Percentiles rank a stretch among this genome's conserved stretches.
Conservation (phyloP, 2,329 filamentous ascomycete genomes). For the Cladosporium sp. region DNA sequence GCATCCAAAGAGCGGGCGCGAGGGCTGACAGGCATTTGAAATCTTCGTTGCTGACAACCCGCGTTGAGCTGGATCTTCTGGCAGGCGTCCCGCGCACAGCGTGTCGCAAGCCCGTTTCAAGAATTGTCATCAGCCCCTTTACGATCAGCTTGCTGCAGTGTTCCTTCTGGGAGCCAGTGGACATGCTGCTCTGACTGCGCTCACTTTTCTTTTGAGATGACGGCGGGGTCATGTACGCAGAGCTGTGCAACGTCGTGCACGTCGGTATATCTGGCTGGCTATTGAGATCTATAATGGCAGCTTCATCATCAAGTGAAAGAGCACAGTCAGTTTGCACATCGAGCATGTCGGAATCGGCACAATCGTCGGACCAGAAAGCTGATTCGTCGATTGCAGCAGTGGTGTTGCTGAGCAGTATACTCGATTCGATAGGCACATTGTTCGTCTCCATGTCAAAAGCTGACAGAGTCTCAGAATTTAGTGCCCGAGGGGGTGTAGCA, state of each 20-base stretch:
- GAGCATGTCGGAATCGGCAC: not conserved
- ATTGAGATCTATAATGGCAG: too few relatives aligned
- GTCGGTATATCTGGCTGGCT: too few relatives aligned
- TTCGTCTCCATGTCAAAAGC: too few relatives aligned
- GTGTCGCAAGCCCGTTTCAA: not conserved
- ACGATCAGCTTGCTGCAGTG: too few relatives aligned
- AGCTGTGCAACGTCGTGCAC: too few relatives aligned
- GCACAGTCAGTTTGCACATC: not conserved
- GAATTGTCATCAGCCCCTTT: not conserved
- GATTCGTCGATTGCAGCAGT: not conserved
- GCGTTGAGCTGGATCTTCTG: slow-evolving; percentile 15
- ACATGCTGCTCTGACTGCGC: not conserved
- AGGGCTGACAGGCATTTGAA: slow-evolving; percentile 31
- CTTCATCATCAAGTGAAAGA: not conserved
- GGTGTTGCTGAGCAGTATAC: not conserved
- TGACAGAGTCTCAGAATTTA: not conserved
- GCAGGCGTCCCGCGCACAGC: not conserved
- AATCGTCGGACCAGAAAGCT: not conserved
- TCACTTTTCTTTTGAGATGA: not conserved
- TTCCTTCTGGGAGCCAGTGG: too few relatives aligned
- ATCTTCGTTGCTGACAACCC: slow-evolving; percentile 29
- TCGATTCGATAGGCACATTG: not conserved
- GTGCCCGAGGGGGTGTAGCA: not conserved
- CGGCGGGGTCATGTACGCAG: not conserved
- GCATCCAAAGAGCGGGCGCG: slow-evolving; percentile 36